Evolutionary conservation across 148 eudicot species (phyloP).

Genomic region (Chenopodium formosanum): DNA sequence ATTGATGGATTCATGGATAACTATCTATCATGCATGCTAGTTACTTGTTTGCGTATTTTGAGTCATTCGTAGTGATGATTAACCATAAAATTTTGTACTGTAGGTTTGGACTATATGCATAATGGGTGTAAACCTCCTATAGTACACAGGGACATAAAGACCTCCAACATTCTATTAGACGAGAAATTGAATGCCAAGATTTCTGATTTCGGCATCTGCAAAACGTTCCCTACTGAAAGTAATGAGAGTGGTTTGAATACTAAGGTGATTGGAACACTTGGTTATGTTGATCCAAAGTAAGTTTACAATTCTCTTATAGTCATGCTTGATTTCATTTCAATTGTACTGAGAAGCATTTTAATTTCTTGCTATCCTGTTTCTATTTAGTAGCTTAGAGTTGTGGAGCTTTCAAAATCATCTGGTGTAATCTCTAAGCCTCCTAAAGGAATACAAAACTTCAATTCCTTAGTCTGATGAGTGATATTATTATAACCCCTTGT

Average conservation of each 20-base stretch:
- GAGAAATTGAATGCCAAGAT: constrained; percentile 12
- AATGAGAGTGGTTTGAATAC: background rate
- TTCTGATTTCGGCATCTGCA: constrained; percentile 20
- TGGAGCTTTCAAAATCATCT: background rate
- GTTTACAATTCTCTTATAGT: background rate
- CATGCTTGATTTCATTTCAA: background rate
- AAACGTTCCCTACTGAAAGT: constrained; percentile 2
- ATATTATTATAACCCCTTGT: too few species aligned
- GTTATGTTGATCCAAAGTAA: constrained; percentile 25
- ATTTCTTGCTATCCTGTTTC: too few species aligned
- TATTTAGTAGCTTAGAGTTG: background rate
- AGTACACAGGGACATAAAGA: constrained; percentile 15
- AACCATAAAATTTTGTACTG: background rate
- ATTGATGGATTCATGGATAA: too few species aligned
- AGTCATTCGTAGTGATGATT: too few species aligned
- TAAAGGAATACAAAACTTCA: too few species aligned
- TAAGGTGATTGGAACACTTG: background rate
- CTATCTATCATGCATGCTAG: too few species aligned
- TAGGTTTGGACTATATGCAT: constrained; percentile 12
- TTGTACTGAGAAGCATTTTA: too few species aligned
- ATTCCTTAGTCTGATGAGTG: background rate
- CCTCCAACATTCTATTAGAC: constrained; percentile 11
- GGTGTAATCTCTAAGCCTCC: too few species aligned
- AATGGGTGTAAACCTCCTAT: constrained; percentile 19
- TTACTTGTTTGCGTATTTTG: too few species aligned